Evolutionary conservation across 768 basidiomycete species (phyloP), one percentile per base, ranked within the genome.

Genomic region (Thelephora ganbajun): DNA sequence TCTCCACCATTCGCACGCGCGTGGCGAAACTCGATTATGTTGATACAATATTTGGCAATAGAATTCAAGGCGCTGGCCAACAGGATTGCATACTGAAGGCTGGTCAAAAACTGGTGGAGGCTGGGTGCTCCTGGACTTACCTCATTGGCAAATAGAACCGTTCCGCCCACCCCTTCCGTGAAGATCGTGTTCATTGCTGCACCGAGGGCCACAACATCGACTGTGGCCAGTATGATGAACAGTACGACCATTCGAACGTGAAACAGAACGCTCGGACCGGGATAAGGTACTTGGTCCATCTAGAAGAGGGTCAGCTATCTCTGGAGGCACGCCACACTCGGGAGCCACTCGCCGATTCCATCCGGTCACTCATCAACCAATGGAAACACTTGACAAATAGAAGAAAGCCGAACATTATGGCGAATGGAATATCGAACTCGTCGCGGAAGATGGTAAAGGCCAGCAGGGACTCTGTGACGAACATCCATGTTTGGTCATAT

Each of bases 371-470:
- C 49, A 93, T 79, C 30, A 99, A 74, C 96, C 96, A 99, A 61
- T 99, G 96, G 65, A 98, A 98, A 42, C 90, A 92, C 61, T 97
- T 98, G 54, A 96, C 74, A 54, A 96, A 94, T 13, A 97, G 76
- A 11, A 99, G 68, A 57, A 90, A 79, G n/a, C 85, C 83, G 60
- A 98, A 98, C 83, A 94, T 90, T 54, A 92, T 67, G 41, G 83
- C 83, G 60, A 98, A 97, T 3, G 81, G 77, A n/a, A 82, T 74
- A 63, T 93, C 89, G 60, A 94, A 92, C 62, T 91, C 89, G 63
- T 93, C 89, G 50, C 92, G 76, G 66, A 99, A 99, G 54, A 98
- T 98, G 33, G 96, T 96, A 61, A 98, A 85, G 0, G 96, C 94
- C 45, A 99, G 69, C 33, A 99, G 70, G 6, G 90, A 93, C 62